Percentiles rank a stretch among this genome's conserved stretches.
Conservation (phyloP, 1,284 basidiomycete species). For the Sporisorium graminicola region DNA sequence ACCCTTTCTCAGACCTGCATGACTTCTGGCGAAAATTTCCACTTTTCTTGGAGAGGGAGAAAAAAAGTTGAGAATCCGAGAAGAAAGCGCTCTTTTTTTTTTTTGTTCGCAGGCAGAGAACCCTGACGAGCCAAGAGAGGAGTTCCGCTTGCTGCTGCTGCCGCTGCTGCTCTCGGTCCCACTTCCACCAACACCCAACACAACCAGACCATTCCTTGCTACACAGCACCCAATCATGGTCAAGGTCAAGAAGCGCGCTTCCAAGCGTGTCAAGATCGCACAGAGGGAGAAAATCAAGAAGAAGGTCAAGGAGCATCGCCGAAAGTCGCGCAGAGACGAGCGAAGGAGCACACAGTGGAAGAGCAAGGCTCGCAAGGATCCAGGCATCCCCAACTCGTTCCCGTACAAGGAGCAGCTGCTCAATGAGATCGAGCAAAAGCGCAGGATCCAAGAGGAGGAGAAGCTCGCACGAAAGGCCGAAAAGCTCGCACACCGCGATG, state of each 20-base stretch:
- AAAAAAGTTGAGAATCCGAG: constrained; percentile 16
- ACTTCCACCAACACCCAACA: neutral
- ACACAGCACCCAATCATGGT: constrained; percentile 42
- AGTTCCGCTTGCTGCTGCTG: too few relatives aligned
- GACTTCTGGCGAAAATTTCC: neutral
- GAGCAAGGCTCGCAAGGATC: constrained; percentile 79
- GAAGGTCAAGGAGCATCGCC: constrained; percentile 67
- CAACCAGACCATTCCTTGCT: neutral
- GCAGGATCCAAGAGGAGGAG: constrained; percentile 52
- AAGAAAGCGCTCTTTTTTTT: too few relatives aligned
- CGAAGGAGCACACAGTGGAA: constrained; percentile 90
- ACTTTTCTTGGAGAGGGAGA: neutral
- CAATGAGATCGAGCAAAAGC: constrained; percentile 75
- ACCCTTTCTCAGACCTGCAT: too few relatives aligned
- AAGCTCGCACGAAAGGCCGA: constrained; percentile 43
- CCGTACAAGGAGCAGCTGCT: constrained; percentile 97
- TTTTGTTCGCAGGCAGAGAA: too few relatives aligned
- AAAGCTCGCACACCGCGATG: constrained; percentile 42
- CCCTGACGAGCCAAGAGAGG: too few relatives aligned
- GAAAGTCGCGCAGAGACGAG: constrained; percentile 74
- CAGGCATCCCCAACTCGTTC: constrained; percentile 95
- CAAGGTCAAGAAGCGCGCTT: constrained; percentile 62
- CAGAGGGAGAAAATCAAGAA: constrained; percentile 67
- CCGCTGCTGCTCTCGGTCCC: too few relatives aligned
- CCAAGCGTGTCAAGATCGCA: constrained; percentile 62